Evolutionary conservation across 306 rosid species (phyloP), one percentile per base, ranked within the genome.

Genomic region (Bauhinia variegata): DNA sequence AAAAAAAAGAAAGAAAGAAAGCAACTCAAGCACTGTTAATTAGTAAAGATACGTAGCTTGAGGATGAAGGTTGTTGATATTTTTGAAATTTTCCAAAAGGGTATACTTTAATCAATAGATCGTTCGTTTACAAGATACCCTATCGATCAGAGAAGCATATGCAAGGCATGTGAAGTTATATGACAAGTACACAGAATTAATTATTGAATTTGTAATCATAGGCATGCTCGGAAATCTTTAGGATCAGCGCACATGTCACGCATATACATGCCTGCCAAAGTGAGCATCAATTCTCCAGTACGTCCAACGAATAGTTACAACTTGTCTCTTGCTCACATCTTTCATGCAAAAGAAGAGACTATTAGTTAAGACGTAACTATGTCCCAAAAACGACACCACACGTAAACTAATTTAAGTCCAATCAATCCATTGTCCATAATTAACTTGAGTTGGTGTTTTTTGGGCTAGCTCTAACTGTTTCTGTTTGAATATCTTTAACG

Each of bases 31-130:
- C n/a, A n/a, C n/a, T 42, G 50, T 50, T 54, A 36, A 68, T 23
- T 23, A 67, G 74, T 75, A 52, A 71, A 79, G 74, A 80, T 72
- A 82, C 84, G 81, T 80, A 80, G 89, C 96, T 83, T 91, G 83
- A 83, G 81, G 44, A 75, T 78, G 86, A 88, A 83, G 97, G 70
- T 72, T 81, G 77, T 61, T 67, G 68, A 23, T 60, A 13, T 68
- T 56, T 65, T 63, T 61, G 61, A 50, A 63, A 56, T 76, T 74
- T 71, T 70, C 39, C 59, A 81, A 75, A 71, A 66, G 62, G 55
- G 71, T 78, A 67, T 63, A 73, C 78, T 72, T 28, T 70, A 74
- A 65, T 76, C 32, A 38, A 60, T 75, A 60, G 72, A 67, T 72
- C 68, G 82, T 84, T 82, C 48, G 61, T 78, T 68, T 68, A 75